Base-by-base conservation (phyloP, 257 asterid genomes). In the Solanum dulcamara region DNA sequence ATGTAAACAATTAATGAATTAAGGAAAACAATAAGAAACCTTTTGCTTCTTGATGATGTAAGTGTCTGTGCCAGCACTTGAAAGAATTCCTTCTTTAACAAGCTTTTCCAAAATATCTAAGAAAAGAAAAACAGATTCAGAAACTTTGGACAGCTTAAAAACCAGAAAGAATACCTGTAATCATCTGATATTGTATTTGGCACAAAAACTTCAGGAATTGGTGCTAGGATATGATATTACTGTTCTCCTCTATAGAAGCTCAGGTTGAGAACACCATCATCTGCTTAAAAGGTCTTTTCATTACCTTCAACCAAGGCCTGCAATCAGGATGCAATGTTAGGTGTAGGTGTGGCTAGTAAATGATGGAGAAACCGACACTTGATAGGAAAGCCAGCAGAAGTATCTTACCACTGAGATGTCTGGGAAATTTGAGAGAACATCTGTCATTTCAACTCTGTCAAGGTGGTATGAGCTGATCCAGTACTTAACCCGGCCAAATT, bases 241-340 rank as follows among this genome's bases (percentile, higher is more conserved):
- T 83, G 86, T 48, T 80, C 72, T 79, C 85, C 64, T 51, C 70
- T 81, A n/a, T 10, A 85, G 59, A 81, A 30, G 26, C 77, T 77
- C 59, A 67, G 77, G 67, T 86, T 46, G 66, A 33, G 44, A 85
- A 75, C 81, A 64, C 71, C 70, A 85, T 85, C 77, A 84, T 50
- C 75, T 86, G 89, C 82, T 88, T 48, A 40, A 38, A 81, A 83
- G 83, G 84, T 86, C 85, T 84, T 87, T 83, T 72, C 74, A 72
- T 81, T 94, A 96, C 99, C 99, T 94, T 96, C 98, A 81, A 93
- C 89, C 91, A 93, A 75, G 85, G 89, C 88, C 98, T 96, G 96
- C 92, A 91, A 84, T 48, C 28, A 77, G 64, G 64, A 77, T 46
- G 3, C 26, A 79, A 60, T 50, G 81, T 84, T 84, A 84, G 88